phyloP scores from a whole-genome alignment of 768 basidiomycete genomes.

The Lentinula boryana region DNA sequence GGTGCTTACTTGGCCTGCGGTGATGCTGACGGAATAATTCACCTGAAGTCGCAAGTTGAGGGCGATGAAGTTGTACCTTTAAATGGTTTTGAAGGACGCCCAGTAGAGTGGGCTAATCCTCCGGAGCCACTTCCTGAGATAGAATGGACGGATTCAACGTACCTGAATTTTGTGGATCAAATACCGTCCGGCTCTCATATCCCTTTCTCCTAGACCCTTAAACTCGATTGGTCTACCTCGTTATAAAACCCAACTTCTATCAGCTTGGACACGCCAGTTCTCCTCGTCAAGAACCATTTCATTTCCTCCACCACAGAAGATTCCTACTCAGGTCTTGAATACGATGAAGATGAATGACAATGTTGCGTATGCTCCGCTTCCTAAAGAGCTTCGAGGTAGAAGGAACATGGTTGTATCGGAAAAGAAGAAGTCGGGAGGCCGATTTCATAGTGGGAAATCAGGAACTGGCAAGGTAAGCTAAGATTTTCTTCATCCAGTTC shows the following conservation, averaged over 20 bases:
- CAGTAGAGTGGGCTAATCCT: constrained; percentile 79
- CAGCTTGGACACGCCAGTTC: constrained; percentile 53
- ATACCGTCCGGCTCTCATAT: neutral
- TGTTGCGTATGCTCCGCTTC: constrained; percentile 83
- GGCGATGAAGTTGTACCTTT: constrained; percentile 61
- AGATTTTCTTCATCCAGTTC: neutral
- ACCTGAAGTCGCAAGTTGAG: constrained; percentile 71
- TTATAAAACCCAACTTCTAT: constrained; percentile 71
- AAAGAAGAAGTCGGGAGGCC: constrained; percentile 50
- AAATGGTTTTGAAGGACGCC: constrained; percentile 86
- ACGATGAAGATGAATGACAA: constrained; percentile 86
- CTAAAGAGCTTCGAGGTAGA: constrained; percentile 77
- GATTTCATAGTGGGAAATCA: constrained; percentile 82
- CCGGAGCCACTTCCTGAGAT: constrained; percentile 64
- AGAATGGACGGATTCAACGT: constrained; percentile 83
- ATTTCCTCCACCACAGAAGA: constrained; percentile 67
- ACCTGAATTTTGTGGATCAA: constrained; percentile 18
- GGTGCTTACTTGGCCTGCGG: constrained; percentile 93
- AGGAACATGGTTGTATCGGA: constrained; percentile 66
- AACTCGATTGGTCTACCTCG: constrained; percentile 86
- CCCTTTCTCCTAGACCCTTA: constrained; percentile 55
- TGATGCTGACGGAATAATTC: constrained; percentile 78
- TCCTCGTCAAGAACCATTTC: constrained; percentile 21
- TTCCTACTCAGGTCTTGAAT: constrained; percentile 72
- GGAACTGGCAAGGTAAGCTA: constrained; percentile 38